A percentile compares a stretch with the other conserved stretches of the same genome.
Conservation (phyloP, 495 filamentous ascomycete species). For the Mycothermus thermophilus region DNA sequence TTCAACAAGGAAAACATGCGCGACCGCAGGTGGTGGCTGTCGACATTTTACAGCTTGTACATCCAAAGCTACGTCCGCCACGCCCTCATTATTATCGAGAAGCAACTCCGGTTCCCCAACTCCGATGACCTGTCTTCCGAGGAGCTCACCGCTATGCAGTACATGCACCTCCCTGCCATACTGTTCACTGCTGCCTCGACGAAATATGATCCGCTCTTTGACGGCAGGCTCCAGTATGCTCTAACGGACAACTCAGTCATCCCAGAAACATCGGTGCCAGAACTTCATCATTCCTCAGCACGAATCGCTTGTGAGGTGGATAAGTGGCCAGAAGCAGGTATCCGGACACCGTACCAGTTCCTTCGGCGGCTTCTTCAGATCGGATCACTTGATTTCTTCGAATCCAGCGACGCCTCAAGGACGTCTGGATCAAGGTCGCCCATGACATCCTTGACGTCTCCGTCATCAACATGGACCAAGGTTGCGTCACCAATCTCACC, state of each 20-base stretch:
- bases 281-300: slow-evolving; percentile 16
- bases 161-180: slow-evolving; percentile 16
- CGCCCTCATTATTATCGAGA: slow-evolving; percentile 19
- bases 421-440: background rate
- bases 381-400: slow-evolving; percentile 19
- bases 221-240: slow-evolving; percentile 16
- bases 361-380: slow-evolving; percentile 18
- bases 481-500: background rate
- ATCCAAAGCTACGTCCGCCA: slow-evolving; percentile 24
- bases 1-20: slow-evolving; percentile 28
- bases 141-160: slow-evolving; percentile 15
- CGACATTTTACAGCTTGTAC: slow-evolving; percentile 24
- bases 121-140: slow-evolving; percentile 15
- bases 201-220: slow-evolving; percentile 20
- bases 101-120: slow-evolving; percentile 13
- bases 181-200: slow-evolving; percentile 19
- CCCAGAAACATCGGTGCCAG: slow-evolving; percentile 15
- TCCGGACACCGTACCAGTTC: slow-evolving; percentile 18
- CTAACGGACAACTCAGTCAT: slow-evolving; percentile 18
- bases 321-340: slow-evolving; percentile 16
- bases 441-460: background rate
- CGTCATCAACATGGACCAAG: background rate
- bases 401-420: background rate
- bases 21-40: slow-evolving; percentile 22
- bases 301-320: slow-evolving; percentile 16